Base-by-base conservation (phyloP, 2,329 filamentous ascomycete species). In the Calonectria ilicicola region DNA sequence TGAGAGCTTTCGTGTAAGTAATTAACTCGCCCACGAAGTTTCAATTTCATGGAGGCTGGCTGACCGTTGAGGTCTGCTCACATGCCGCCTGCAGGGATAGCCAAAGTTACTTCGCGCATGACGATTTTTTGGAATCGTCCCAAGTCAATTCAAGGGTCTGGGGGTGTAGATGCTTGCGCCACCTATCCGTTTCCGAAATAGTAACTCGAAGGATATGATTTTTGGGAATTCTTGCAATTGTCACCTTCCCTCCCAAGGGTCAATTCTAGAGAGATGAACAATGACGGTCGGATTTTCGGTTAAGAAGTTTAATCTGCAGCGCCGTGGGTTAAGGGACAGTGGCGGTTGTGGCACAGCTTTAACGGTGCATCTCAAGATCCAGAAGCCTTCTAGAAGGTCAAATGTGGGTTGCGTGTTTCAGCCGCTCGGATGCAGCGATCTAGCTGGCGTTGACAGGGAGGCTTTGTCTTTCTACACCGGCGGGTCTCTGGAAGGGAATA, bases 321-420 rank as follows among this genome's bases (percentile, higher is more conserved):
- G 53, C 53, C 44, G 53, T 69, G 47, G 32, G 53, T 40, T 47
- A 53, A 58, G 63, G 46, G 53, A 60, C 40, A 60, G 49, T 35
- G 42, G 56, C 66, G 67, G 56, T 46, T 65, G 69, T 64, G 73
- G 67, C 69, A 72, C 42, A 70, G 60, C 68, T 51, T 60, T 27
- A 67, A 60, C 76, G 32, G 46, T 21, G 46, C 46, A 40, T 42
- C 64, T 74, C 60, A 70, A 69, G 75, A 73, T 75, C 44, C 69
- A 78, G 76, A 80, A 80, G 76, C 72, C 73, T 80, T 80, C 78
- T 78, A 80, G 78, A 80, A 80, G 69, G 64, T 38, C 70, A 70
- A 73, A 70, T 62, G 78, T 74, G 76, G 78, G 66, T 72, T 76
- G 72, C 69, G 62, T 76, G 78, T 80, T 80, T 80, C 78, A 80